Conservation (phyloP, 2,329 filamentous ascomycete species). For the Zopfia rhizophila region DNA sequence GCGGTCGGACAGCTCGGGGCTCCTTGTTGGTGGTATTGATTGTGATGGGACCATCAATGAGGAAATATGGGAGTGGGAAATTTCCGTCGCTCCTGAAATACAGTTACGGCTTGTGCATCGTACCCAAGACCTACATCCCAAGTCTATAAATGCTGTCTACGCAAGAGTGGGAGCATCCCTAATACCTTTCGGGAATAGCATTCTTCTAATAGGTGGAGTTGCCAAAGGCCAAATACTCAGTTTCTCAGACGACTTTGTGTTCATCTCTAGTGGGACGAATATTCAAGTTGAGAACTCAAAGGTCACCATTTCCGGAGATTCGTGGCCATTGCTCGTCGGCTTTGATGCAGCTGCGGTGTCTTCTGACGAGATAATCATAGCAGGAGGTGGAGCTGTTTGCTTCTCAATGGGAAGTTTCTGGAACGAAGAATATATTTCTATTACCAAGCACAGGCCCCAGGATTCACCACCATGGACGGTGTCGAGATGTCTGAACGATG, state of each 20-base stretch:
- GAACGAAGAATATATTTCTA: slow-evolving; percentile 61
- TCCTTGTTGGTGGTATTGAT: slow-evolving; percentile 78
- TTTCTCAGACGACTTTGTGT: slow-evolving; percentile 39
- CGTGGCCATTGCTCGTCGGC: slow-evolving; percentile 77
- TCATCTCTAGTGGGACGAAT: slow-evolving; percentile 28
- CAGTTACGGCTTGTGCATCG: slow-evolving; percentile 41
- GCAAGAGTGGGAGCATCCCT: slow-evolving; percentile 64
- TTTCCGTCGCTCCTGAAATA: slow-evolving; percentile 43
- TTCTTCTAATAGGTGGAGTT: slow-evolving; percentile 66
- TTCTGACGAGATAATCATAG: slow-evolving; percentile 66
- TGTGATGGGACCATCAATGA: slow-evolving; percentile 70
- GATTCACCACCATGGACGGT: slow-evolving; percentile 30
- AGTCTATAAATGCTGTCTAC: slow-evolving; percentile 33
- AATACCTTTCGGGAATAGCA: slow-evolving; percentile 55
- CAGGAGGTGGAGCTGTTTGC: slow-evolving; percentile 86
- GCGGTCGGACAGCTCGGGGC: slow-evolving; percentile 61
- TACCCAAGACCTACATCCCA: slow-evolving; percentile 34
- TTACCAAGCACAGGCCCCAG: slow-evolving; percentile 27
- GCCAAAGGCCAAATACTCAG: slow-evolving; percentile 38
- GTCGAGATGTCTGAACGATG: too few species aligned
- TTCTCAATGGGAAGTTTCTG: slow-evolving; percentile 92
- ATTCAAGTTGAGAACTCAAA: slow-evolving; percentile 29
- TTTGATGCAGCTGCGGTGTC: slow-evolving; percentile 65
- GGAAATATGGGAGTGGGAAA: slow-evolving; percentile 73
- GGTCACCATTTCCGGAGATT: slow-evolving; percentile 39